Conservation (phyloP, 2,329 filamentous ascomycete species). For the Talaromyces funiculosus region DNA sequence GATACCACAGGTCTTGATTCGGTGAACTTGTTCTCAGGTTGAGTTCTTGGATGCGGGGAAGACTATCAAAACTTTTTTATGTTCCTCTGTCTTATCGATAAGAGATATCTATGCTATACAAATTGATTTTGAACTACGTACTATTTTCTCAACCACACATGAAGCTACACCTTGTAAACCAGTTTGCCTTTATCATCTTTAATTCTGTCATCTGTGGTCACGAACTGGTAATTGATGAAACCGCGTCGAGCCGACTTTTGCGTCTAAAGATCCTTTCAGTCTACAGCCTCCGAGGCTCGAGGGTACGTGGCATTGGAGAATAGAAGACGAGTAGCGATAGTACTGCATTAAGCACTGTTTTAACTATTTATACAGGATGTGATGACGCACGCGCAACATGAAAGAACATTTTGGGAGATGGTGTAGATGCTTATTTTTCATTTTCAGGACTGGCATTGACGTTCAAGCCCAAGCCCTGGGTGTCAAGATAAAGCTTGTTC, state of each 20-base stretch:
- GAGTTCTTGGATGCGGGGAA: not conserved
- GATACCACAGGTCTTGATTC: no score
- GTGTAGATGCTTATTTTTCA: constrained; percentile 9
- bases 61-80: not conserved
- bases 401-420: constrained; percentile 4
- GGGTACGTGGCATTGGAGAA: not conserved
- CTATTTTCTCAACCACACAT: no score
- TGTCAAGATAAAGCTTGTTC: constrained; percentile 92
- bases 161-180: no score
- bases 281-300: no score
- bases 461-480: constrained; percentile 85
- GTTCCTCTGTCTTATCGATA: not conserved
- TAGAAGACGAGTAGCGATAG: constrained; percentile 11
- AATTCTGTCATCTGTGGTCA: no score
- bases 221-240: no score
- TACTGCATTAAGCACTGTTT: constrained; percentile 12
- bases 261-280: no score
- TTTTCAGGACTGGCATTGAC: constrained; percentile 47
- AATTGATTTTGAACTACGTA: no score
- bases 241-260: no score
- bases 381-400: not conserved
- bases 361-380: constrained; percentile 16
- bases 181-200: no score
- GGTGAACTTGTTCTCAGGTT: no score
- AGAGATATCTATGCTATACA: not conserved